These are phyloP conservation scores for Metschnikowia lachancei DNA, from an alignment of 805 yeast genomes.

Conservation along the genomic window DNA sequence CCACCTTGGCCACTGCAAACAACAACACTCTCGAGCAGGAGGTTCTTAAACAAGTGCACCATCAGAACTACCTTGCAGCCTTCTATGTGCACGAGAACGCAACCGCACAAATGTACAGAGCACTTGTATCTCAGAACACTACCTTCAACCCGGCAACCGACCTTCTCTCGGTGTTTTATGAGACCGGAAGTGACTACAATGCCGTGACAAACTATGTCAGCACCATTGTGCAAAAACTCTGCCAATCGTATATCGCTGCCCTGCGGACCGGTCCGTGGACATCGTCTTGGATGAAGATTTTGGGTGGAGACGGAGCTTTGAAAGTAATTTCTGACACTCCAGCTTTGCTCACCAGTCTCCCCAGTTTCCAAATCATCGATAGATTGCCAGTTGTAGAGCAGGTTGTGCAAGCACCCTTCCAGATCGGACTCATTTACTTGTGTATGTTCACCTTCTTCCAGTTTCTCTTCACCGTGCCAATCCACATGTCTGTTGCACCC, in stretches of 20 bases:
- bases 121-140: conserved; percentile 18
- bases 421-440: conserved; percentile 33
- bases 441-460: conserved; percentile 35
- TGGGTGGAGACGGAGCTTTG: conserved; percentile 9
- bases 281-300: conserved; percentile 15
- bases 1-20: conserved; percentile 20
- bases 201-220: conserved; percentile 26
- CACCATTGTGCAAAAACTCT: conserved; percentile 19
- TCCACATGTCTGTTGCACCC: conserved; percentile 28
- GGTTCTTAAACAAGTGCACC: conserved; percentile 30
- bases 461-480: conserved; percentile 27
- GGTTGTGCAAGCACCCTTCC: conserved; percentile 32
- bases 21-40: conserved; percentile 27
- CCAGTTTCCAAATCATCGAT: conserved; percentile 25
- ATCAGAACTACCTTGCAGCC: conserved; percentile 31
- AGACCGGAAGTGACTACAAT: conserved; percentile 35
- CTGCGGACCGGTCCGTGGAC: conserved; percentile 23
- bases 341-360: conserved; percentile 24
- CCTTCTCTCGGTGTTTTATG: conserved; percentile 28
- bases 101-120: conserved; percentile 24
- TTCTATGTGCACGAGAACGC: conserved; percentile 31
- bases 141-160: conserved; percentile 21
- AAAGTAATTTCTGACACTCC: conserved; percentile 22
- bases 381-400: conserved; percentile 25
- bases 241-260: conserved; percentile 18